These are phyloP conservation scores for Ramaria rubella DNA, from an alignment of 768 basidiomycete genomes.

Conservation along the genomic window DNA sequence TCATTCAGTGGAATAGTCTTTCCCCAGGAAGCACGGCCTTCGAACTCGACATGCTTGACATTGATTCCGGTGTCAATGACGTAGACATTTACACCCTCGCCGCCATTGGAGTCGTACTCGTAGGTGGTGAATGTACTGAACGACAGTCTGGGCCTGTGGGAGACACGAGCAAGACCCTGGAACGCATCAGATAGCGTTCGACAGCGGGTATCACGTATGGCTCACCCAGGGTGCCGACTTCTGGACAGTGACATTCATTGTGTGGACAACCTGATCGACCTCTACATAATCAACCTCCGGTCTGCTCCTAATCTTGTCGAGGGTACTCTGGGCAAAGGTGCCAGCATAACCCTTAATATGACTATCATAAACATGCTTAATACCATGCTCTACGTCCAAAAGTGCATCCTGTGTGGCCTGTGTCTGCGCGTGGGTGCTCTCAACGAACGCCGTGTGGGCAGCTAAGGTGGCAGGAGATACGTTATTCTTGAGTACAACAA, in stretches of 20 bases:
- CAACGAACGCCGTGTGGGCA: conserved; percentile 76
- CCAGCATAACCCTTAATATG: conserved; percentile 75
- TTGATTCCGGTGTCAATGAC: conserved; percentile 90
- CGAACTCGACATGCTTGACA: conserved; percentile 75
- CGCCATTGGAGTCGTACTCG: conserved; percentile 61
- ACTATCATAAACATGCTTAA: conserved; percentile 72
- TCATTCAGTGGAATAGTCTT: conserved; percentile 84
- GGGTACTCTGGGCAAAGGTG: conserved; percentile 57
- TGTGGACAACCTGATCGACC: conserved; percentile 87
- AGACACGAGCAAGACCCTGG: conserved; percentile 92
- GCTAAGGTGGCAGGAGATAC: conserved; percentile 48
- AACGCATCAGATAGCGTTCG: conserved; percentile 4
- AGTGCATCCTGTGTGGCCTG: conserved; percentile 41
- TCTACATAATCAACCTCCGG: conserved; percentile 93
- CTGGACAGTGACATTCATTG: conserved; percentile 51
- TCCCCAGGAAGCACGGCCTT: conserved; percentile 88
- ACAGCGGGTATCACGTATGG: neutral
- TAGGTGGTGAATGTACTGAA: conserved; percentile 85
- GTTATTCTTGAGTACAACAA: conserved; percentile 80
- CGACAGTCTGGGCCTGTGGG: conserved; percentile 70
- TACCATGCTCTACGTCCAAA: conserved; percentile 38
- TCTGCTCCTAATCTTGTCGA: conserved; percentile 71
- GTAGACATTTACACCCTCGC: conserved; percentile 91
- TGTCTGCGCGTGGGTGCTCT: conserved; percentile 50
- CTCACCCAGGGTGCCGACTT: conserved; percentile 81